phyloP scores from a whole-genome alignment of 345 rosid genomes.

The Eucalyptus sp. region DNA sequence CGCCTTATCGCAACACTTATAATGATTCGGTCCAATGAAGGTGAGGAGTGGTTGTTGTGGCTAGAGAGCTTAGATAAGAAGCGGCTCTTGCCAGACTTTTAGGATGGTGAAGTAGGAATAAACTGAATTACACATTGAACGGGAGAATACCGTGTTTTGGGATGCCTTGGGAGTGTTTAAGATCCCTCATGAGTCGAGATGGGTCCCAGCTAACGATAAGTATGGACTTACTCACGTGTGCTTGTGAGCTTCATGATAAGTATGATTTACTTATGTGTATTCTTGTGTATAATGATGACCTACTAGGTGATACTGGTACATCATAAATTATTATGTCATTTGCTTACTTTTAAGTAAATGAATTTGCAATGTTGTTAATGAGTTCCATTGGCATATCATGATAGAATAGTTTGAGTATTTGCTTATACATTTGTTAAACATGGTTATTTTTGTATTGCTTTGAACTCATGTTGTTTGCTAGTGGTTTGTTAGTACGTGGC shows the following conservation, averaged over 20 bases:
- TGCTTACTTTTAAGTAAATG: background rate
- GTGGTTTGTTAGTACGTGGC: background rate
- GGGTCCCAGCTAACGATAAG: background rate
- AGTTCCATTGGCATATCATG: background rate
- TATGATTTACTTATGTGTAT: background rate
- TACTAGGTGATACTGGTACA: background rate
- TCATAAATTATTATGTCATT: background rate
- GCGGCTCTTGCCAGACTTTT: background rate
- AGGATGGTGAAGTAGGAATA: background rate
- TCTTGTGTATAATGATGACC: background rate
- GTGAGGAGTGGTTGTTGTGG: background rate
- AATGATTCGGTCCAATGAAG: background rate
- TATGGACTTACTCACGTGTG: background rate
- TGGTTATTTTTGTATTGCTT: background rate
- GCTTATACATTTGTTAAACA: background rate
- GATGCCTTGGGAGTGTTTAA: background rate
- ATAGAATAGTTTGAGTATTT: no score
- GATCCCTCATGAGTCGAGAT: no score
- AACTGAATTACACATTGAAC: fast-evolving
- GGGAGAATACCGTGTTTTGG: background rate
- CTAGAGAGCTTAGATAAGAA: background rate
- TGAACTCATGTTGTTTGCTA: background rate
- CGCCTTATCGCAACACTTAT: no score
- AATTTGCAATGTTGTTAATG: no score
- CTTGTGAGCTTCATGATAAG: background rate